Evolutionary conservation across 2,329 filamentous ascomycete genomes (phyloP).

Genomic region (Neopestalotiopsis sp.): DNA sequence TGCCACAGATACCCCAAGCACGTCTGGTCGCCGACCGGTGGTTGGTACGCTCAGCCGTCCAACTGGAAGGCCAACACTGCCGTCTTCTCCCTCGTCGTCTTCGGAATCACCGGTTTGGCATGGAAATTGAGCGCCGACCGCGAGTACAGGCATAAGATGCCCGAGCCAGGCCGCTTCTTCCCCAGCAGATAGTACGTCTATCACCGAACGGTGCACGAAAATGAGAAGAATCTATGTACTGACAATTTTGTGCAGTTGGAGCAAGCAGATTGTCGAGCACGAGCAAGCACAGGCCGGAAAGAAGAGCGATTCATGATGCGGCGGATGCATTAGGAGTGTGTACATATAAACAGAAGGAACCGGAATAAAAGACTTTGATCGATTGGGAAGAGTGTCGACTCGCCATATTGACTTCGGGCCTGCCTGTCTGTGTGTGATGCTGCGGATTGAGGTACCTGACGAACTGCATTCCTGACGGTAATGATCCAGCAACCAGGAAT

Average conservation of each 20-base stretch:
- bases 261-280: constrained; percentile 51
- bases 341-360: constrained; percentile 2
- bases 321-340: neutral
- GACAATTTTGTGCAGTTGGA: constrained; percentile 41
- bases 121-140: constrained; percentile 77
- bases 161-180: constrained; percentile 79
- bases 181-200: constrained; percentile 83
- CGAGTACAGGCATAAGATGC: constrained; percentile 78
- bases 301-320: constrained; percentile 32
- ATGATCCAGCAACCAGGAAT: neutral
- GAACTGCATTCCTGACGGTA: neutral
- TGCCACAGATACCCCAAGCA: constrained; percentile 89
- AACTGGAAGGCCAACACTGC: constrained; percentile 97
- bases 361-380: constrained; percentile 4
- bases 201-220: constrained; percentile 23
- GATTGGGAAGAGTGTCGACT: neutral
- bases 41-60: constrained; percentile 92
- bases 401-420: neutral
- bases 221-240: neutral
- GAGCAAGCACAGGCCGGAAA: constrained; percentile 44
- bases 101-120: constrained; percentile 69
- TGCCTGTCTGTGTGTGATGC: neutral
- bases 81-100: constrained; percentile 71
- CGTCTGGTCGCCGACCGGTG: constrained; percentile 98
- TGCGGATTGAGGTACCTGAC: neutral